Evolutionary conservation across 2,329 filamentous ascomycete genomes (phyloP).

Genomic region (Colletotrichum limetticola): DNA sequence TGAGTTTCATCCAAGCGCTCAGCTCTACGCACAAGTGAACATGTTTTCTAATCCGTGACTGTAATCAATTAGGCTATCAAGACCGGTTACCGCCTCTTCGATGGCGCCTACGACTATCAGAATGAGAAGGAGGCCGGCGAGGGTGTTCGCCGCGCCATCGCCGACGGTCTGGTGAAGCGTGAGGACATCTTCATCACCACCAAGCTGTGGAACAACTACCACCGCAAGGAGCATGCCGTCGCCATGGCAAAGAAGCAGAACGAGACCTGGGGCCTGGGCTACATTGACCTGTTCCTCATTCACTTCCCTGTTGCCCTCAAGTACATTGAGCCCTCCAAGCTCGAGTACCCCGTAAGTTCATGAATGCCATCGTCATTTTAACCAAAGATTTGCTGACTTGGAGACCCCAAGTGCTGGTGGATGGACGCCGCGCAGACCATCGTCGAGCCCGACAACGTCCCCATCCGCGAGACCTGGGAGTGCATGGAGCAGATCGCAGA

Average conservation of each 20-base stretch:
- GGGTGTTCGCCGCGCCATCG: conserved; percentile 67
- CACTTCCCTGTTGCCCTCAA: conserved; percentile 65
- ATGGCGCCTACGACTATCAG: conserved; percentile 66
- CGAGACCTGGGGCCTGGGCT: conserved; percentile 71
- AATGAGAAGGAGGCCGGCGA: conserved; percentile 75
- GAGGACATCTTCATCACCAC: conserved; percentile 86
- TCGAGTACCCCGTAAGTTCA: conserved; percentile 49
- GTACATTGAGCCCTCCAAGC: conserved; percentile 53
- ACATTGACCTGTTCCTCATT: conserved; percentile 77
- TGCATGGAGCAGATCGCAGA: conserved; percentile 67
- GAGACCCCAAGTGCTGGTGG: conserved; percentile 43
- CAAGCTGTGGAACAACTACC: conserved; percentile 88
- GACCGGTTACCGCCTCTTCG: conserved; percentile 63
- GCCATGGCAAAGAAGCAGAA: conserved; percentile 70
- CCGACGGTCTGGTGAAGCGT: conserved; percentile 72
- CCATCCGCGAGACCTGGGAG: conserved; percentile 68
- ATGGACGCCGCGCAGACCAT: conserved; percentile 54
- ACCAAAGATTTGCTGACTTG: neutral
- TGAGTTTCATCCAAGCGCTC: neutral
- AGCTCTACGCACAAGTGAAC: neutral
- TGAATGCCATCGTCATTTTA: neutral
- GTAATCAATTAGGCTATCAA: conserved; percentile 54
- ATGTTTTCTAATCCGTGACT: neutral
- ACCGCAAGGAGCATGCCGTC: conserved; percentile 70
- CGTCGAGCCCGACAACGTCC: conserved; percentile 44